These are phyloP conservation scores for Linnemannia elongata DNA, from an alignment of 192 early-diverging fungal genomes.

Conservation along the genomic window DNA sequence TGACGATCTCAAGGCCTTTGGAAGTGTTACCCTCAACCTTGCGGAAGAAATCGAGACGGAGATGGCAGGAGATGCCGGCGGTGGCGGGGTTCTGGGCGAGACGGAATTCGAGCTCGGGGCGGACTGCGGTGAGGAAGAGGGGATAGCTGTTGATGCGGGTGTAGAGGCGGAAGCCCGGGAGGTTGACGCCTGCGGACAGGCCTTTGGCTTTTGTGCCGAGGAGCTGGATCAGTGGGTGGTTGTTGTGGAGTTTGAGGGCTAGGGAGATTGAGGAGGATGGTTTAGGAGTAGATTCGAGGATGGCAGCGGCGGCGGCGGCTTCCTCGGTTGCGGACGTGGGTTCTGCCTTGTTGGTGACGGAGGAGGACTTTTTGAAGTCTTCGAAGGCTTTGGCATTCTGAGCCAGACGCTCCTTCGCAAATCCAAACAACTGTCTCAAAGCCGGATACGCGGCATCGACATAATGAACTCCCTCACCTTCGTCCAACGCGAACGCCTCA, in stretches of 20 bases:
- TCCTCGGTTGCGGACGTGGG: background rate
- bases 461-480: conserved; percentile 1
- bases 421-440: conserved; percentile 20
- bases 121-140: conserved; percentile 18
- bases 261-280: background rate
- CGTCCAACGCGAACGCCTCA: conserved; percentile 24
- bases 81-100: conserved; percentile 14
- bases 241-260: background rate
- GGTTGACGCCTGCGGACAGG: background rate
- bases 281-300: background rate
- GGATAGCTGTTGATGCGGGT: conserved; percentile 41
- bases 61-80: background rate
- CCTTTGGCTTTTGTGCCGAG: conserved; percentile 17
- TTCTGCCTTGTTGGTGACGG: background rate
- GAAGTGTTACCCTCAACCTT: conserved; percentile 24
- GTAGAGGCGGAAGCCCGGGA: background rate
- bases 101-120: conserved; percentile 32
- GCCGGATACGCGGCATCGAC: conserved; percentile 5
- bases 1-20: conserved; percentile 19
- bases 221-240: conserved; percentile 19
- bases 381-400: background rate
- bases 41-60: conserved; percentile 37
- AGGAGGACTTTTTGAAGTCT: background rate
- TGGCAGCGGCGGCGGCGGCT: background rate
- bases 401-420: conserved; percentile 3